phyloP scores from a whole-genome alignment of 805 yeast species.

The Ogataea pini region DNA sequence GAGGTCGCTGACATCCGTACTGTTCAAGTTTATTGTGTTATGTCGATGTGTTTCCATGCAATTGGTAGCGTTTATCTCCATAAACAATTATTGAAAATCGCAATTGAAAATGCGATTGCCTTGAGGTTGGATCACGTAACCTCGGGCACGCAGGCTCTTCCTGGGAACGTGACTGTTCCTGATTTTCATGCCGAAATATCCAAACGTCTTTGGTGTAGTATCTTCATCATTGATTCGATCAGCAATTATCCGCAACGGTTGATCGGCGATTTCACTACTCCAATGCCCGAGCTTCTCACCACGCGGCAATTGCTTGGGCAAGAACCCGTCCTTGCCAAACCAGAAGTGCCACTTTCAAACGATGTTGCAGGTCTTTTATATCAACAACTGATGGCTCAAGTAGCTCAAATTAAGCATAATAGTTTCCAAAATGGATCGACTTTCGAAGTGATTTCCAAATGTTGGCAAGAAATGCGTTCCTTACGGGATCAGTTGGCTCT shows the following conservation, averaged over 20 bases:
- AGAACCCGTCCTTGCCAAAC: constrained; percentile 2
- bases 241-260: constrained; percentile 28
- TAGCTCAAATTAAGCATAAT: constrained; percentile 26
- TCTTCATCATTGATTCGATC: constrained; percentile 28
- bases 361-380: constrained; percentile 26
- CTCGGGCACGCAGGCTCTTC: too few species aligned
- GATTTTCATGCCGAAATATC: constrained; percentile 23
- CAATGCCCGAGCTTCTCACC: constrained; percentile 24
- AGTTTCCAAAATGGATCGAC: constrained; percentile 15
- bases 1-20: constrained; percentile 28
- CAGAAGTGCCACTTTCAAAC: constrained; percentile 16
- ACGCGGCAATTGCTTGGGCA: constrained; percentile 16
- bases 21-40: constrained; percentile 26
- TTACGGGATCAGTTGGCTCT: constrained; percentile 14
- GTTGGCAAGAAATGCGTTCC: constrained; percentile 19
- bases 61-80: constrained; percentile 28
- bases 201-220: constrained; percentile 28
- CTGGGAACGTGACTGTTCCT: too few species aligned
- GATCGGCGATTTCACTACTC: constrained; percentile 21
- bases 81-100: constrained; percentile 20
- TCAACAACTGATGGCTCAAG: constrained; percentile 23
- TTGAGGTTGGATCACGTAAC: constrained; percentile 17
- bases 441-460: constrained; percentile 7
- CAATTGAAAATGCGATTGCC: constrained; percentile 23
- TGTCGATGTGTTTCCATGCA: constrained; percentile 28